These are phyloP conservation scores for Lobosporangium transversale DNA, from an alignment of 192 early-diverging fungal species.

Conservation along the genomic window DNA sequence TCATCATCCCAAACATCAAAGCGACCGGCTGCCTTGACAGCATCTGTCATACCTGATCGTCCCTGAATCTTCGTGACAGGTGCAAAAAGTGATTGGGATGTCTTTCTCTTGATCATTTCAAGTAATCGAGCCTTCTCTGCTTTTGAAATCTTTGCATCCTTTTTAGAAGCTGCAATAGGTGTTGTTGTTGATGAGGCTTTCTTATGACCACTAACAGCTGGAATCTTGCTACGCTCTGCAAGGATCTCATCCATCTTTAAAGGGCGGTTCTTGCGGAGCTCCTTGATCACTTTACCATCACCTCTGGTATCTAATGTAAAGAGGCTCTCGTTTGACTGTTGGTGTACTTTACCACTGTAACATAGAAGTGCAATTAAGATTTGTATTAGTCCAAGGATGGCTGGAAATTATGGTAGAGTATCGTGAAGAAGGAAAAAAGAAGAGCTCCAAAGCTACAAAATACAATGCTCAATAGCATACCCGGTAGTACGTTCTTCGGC, in stretches of 20 bases:
- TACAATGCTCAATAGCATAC: constrained; percentile 51
- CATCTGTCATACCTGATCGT: constrained; percentile 40
- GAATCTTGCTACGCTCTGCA: constrained; percentile 72
- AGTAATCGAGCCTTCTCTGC: constrained; percentile 38
- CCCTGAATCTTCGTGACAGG: constrained; percentile 23
- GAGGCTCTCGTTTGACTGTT: constrained; percentile 60
- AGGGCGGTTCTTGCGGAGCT: constrained; percentile 60
- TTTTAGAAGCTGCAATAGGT: constrained; percentile 10
- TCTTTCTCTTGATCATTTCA: constrained; percentile 39
- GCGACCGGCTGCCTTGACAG: constrained; percentile 52
- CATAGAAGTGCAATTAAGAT: neutral
- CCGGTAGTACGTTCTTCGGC: constrained; percentile 79
- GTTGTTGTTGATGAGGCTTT: constrained; percentile 10
- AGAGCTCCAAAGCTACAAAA: neutral
- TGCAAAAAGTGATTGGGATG: constrained; percentile 32
- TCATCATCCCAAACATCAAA: constrained; percentile 77
- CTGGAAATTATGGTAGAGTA: neutral
- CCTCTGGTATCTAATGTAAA: constrained; percentile 78
- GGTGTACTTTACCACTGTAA: constrained; percentile 63
- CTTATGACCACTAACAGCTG: constrained; percentile 53
- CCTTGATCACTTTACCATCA: constrained; percentile 61
- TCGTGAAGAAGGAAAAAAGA: neutral
- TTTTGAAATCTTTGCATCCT: constrained; percentile 46
- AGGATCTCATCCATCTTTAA: constrained; percentile 90
- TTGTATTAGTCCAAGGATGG: neutral